Conservation (phyloP, 2,329 filamentous ascomycete genomes). For the Talaromyces marneffei region DNA sequence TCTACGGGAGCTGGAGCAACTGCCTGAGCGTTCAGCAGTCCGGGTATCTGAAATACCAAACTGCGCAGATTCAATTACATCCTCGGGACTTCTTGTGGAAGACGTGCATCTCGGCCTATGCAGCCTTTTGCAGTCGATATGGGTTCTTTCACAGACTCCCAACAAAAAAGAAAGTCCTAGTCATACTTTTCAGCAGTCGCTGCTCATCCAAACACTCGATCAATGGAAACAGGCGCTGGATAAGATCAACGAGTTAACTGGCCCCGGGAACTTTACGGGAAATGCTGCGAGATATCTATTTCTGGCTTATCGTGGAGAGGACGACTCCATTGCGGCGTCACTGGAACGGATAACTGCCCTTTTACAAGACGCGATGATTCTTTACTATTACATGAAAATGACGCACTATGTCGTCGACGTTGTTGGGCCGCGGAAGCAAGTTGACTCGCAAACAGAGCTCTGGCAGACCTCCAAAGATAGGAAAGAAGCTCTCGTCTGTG, state of each 20-base stretch:
- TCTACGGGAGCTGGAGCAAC: not conserved
- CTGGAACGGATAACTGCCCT: not conserved
- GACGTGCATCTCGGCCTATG: constrained; percentile 7
- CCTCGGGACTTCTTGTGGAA: constrained; percentile 1
- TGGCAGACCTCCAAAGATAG: not conserved
- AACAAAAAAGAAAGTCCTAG: not conserved
- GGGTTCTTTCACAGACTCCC: not conserved
- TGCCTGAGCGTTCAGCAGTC: not conserved
- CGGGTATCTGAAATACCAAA: not conserved
- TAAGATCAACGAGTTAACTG: not conserved
- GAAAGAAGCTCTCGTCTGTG: constrained; percentile 7
- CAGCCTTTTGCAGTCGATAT: constrained; percentile 6
- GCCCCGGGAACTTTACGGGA: not conserved
- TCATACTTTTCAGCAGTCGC: not conserved
- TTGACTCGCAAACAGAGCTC: not conserved
- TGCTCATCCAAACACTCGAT: constrained; percentile 1
- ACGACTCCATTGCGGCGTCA: constrained; percentile 1
- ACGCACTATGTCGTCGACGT: not conserved
- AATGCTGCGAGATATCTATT: not conserved
- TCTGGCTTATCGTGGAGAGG: constrained; percentile 8
- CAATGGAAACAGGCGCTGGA: constrained; percentile 2
- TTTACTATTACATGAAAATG: constrained; percentile 10
- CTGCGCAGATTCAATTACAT: not conserved
- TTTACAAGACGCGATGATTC: constrained; percentile 6
- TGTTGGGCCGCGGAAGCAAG: not conserved